phyloP scores from a whole-genome alignment of 148 eudicot genomes.

The Heliamphora exappendiculata region DNA sequence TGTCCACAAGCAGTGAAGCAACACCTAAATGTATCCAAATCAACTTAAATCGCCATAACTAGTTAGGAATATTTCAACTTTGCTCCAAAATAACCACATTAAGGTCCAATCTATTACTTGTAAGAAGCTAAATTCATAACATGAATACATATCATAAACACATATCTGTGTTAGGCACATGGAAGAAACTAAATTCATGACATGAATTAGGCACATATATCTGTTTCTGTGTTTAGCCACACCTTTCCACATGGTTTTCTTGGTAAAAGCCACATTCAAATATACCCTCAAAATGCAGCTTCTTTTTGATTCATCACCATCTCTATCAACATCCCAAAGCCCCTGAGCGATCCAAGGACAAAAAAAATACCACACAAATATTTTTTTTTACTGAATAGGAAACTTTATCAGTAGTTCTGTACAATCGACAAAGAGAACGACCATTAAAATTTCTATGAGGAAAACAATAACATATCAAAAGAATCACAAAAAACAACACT shows the following conservation, averaged over 20 bases:
- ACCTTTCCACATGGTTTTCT: conserved; percentile 90
- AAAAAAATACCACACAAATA: not conserved
- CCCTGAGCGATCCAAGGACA: conserved; percentile 40
- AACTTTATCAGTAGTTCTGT: not conserved
- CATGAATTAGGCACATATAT: not conserved
- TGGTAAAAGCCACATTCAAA: conserved; percentile 67
- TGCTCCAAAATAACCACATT: not conserved
- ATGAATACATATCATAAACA: no score
- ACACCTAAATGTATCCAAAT: not conserved
- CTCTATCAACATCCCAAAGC: conserved; percentile 70
- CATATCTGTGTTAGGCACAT: no score
- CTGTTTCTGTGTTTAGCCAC: conserved; percentile 12
- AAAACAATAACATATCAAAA: not conserved
- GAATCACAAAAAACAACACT: not conserved
- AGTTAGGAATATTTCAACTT: not conserved
- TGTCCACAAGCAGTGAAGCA: not conserved
- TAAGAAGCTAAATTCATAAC: no score
- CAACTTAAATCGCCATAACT: not conserved
- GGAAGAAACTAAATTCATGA: not conserved
- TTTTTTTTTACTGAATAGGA: not conserved
- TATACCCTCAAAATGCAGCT: conserved; percentile 59
- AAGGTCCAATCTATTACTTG: not conserved
- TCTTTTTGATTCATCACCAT: conserved; percentile 28
- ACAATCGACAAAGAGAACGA: not conserved
- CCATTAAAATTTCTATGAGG: not conserved